Evolutionary conservation across 345 rosid genomes (phyloP), one percentile per base, ranked within the genome.

Genomic region (Corymbia maculata): DNA sequence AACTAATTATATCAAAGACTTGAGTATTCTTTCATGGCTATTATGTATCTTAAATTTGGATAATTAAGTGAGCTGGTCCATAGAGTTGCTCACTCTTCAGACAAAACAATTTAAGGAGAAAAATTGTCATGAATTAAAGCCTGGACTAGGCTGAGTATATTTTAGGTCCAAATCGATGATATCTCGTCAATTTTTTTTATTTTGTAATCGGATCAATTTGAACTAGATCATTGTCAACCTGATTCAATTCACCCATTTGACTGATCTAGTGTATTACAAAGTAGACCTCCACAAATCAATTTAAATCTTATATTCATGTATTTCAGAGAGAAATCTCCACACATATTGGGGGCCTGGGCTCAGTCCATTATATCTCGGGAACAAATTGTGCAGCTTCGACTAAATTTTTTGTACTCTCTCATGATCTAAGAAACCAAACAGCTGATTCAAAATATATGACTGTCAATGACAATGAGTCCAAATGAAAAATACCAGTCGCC

Each of bases 221-320:
- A 6, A 26, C 8, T 0, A 0, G 26, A 11, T 3, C 7, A 24
- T 24, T 59, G 26, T 55, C 61, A 55, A 55, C 5, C 11, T n/a
- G 11, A 26, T n/a, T 1, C 15, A 13, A 26, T 26, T n/a, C n/a
- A 24, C 7, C 1, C 2, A 1, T 59, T 59, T 59, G 14, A 26
- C 24, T 3, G 26, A n/a, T 28, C n/a, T 59, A 59, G 30, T 59
- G 14, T 22, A 24, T 59, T 59, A 30, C 68, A 59, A 26, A 59
- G 11, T 59, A 59, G 26, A 26, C 15, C 68, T 59, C 8, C 68
- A 59, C 30, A 59, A 24, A 26, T 1, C 13, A 59, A 59, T 59
- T 7, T 26, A 26, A 26, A 59, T 59, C 14, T 59, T 11, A 55
- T 19, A 55, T 8, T 1, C 0, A 59, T 11, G 7, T 26, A 3